phyloP scores from a whole-genome alignment of 345 rosid species.

The Arabidopsis thaliana region TAIR10.1 NC_003076.8:21252501-21253000 shows the following conservation, averaged over 20 bases:
- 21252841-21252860: slow-evolving; percentile 95
- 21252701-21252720: slow-evolving; percentile 5
- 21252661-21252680: slow-evolving; percentile 96
- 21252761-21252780: slow-evolving; percentile 66
- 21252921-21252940: slow-evolving; percentile 96
- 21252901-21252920: slow-evolving; percentile 98
- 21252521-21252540: slow-evolving; percentile 77
- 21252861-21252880: slow-evolving; percentile 96
- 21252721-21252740: background rate
- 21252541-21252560: slow-evolving; percentile 88
- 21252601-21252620: slow-evolving; percentile 98
- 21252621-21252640: slow-evolving; percentile 89
- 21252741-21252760: slow-evolving; percentile 54
- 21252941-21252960: slow-evolving; percentile 94
- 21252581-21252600: slow-evolving; percentile 97
- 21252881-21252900: slow-evolving; percentile 94
- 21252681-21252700: slow-evolving; percentile 45
- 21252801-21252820: slow-evolving; percentile 73
- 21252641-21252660: slow-evolving; percentile 98
- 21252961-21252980: slow-evolving; percentile 53
- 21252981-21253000: background rate
- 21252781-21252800: slow-evolving; percentile 80
- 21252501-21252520: slow-evolving; percentile 84
- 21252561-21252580: slow-evolving; percentile 72
- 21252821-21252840: slow-evolving; percentile 88